A percentile compares a stretch with the other conserved stretches of the same genome.
phyloP scores from a whole-genome alignment of 176 grass and related monocot genomes.

The Carex pumila region DNA sequence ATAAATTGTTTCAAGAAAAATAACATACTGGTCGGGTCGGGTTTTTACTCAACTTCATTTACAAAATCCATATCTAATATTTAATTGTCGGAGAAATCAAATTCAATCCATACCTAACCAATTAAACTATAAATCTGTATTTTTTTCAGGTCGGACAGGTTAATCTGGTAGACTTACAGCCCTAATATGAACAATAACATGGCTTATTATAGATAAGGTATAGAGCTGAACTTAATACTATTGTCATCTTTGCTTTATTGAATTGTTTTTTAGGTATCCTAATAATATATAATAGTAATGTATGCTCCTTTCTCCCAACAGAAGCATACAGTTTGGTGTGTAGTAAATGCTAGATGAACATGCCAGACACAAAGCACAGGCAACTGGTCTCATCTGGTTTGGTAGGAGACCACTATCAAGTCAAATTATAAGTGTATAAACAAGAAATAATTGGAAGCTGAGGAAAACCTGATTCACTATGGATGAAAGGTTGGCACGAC shows the following conservation, averaged over 20 bases:
- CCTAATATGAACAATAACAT: not conserved
- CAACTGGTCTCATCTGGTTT: not conserved
- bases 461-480: conserved; percentile 57
- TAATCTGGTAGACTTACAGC: too few relatives aligned
- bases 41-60: too few relatives aligned
- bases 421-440: not conserved
- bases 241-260: not conserved
- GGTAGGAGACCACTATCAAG: not conserved
- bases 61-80: too few relatives aligned
- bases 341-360: not conserved
- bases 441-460: not conserved
- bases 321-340: not conserved
- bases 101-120: too few relatives aligned
- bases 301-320: not conserved
- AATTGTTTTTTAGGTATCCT: not conserved
- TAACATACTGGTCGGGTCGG: too few relatives aligned
- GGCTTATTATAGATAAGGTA: not conserved
- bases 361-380: not conserved
- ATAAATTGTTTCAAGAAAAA: too few relatives aligned
- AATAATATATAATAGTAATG: not conserved
- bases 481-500: conserved; percentile 50
- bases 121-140: too few relatives aligned
- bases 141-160: too few relatives aligned
- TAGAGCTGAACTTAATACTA: not conserved
- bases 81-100: too few relatives aligned